These are phyloP conservation scores for Nidula niveotomentosa DNA, from an alignment of 1,284 basidiomycete species.

Conservation along the genomic window DNA sequence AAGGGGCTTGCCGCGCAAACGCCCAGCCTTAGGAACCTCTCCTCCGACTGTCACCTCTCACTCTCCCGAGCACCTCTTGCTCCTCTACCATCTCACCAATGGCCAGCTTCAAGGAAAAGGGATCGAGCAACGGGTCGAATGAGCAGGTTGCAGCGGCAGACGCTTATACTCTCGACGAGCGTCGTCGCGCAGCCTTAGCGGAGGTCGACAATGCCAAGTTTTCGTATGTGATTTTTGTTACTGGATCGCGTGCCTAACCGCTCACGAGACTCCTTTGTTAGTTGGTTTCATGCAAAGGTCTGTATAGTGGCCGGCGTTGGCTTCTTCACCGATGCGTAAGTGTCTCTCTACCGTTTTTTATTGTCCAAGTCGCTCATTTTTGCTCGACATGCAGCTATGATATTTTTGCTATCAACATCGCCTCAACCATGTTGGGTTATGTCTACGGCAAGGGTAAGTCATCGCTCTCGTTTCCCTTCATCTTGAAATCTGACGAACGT, in stretches of 20 bases:
- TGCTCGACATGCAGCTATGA: slow-evolving; percentile 48
- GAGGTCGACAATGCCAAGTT: slow-evolving; percentile 79
- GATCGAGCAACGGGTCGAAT: slow-evolving; percentile 16
- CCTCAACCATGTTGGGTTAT: slow-evolving; percentile 73
- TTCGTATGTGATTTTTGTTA: slow-evolving; percentile 38
- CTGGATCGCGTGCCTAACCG: slow-evolving; percentile 1
- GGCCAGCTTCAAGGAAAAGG: slow-evolving; percentile 23
- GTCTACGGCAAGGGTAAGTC: slow-evolving; percentile 55
- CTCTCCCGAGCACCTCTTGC: slow-evolving; percentile 3
- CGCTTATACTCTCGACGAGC: slow-evolving; percentile 52
- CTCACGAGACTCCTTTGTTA: slow-evolving; percentile 17
- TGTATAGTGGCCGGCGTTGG: slow-evolving; percentile 76
- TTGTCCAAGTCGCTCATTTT: neutral
- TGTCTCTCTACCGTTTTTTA: slow-evolving; percentile 2
- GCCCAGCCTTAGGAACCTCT: neutral
- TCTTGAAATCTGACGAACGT: neutral
- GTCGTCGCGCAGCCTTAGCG: slow-evolving; percentile 69
- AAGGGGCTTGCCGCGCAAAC: no score
- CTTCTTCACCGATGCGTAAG: slow-evolving; percentile 83
- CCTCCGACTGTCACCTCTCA: slow-evolving; percentile 2
- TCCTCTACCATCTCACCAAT: slow-evolving; percentile 10
- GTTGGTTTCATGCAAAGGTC: slow-evolving; percentile 72
- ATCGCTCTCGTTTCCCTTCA: slow-evolving; percentile 16
- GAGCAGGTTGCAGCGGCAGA: slow-evolving; percentile 15
- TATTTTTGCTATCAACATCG: slow-evolving; percentile 78